A percentile compares a stretch with the other conserved stretches of the same genome.
These are phyloP conservation scores for Smithsoniella earleae DNA, from an alignment of 163 green algal species.

Conservation along the genomic window DNA sequence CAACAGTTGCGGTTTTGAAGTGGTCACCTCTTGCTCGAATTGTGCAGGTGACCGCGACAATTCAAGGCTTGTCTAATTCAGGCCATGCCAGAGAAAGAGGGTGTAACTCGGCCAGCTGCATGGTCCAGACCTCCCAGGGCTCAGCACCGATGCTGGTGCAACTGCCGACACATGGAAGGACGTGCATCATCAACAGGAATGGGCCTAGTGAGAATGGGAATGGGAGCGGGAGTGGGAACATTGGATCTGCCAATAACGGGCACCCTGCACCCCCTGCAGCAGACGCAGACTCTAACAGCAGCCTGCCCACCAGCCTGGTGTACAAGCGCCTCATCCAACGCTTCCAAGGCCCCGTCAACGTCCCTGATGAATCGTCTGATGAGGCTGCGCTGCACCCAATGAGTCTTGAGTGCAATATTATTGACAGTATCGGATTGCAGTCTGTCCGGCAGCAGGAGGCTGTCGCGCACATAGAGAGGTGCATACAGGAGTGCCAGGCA, in stretches of 20 bases:
- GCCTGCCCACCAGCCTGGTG: slow-evolving; percentile 10
- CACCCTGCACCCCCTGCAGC: too few species aligned
- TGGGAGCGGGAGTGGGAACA: too few species aligned
- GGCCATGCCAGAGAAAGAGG: too few species aligned
- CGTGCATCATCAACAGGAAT: slow-evolving; percentile 25
- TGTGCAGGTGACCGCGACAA: slow-evolving; percentile 30
- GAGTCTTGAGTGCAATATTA: background rate
- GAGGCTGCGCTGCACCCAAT: background rate
- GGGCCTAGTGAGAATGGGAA: too few species aligned
- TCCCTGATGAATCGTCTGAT: background rate
- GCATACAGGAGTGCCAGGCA: background rate
- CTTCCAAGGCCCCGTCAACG: slow-evolving; percentile 13
- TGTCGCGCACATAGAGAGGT: background rate
- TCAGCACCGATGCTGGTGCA: too few species aligned
- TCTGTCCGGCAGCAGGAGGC: background rate
- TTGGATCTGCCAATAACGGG: too few species aligned
- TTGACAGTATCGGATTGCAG: slow-evolving; percentile 3
- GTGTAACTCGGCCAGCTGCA: too few species aligned
- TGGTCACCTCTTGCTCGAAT: too few species aligned
- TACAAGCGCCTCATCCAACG: slow-evolving; percentile 26
- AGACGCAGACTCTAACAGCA: too few species aligned
- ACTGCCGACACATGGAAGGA: slow-evolving; percentile 4
- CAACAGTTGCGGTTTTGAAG: too few species aligned
- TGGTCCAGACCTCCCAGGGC: too few species aligned
- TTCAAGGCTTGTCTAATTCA: background rate